Conservation (phyloP, 2,329 filamentous ascomycete genomes). For the Didymella lethalis region DNA sequence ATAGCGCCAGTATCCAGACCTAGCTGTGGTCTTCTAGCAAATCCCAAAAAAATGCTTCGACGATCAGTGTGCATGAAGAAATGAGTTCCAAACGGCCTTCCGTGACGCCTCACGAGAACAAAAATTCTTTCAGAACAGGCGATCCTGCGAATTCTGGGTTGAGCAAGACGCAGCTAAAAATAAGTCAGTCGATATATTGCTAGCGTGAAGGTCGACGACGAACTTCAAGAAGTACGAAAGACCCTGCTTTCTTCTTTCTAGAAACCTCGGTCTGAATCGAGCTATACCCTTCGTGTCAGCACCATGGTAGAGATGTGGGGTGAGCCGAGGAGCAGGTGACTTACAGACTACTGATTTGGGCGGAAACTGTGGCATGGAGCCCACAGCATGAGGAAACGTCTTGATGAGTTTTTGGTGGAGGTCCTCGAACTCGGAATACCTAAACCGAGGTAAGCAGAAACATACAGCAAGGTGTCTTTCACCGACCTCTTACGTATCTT, state of each 20-base stretch:
- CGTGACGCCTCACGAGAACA: constrained; percentile 65
- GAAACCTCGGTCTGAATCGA: constrained; percentile 79
- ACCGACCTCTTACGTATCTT: constrained; percentile 65
- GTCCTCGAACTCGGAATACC: constrained; percentile 94
- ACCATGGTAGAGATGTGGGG: constrained; percentile 27
- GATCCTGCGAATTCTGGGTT: constrained; percentile 94
- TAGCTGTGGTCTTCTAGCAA: not conserved
- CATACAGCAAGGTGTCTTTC: not conserved
- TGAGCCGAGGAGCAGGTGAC: constrained; percentile 33
- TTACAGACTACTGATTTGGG: constrained; percentile 90
- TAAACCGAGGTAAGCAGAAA: constrained; percentile 39
- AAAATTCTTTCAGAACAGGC: constrained; percentile 89
- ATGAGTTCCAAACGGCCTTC: not conserved
- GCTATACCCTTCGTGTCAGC: constrained; percentile 50
- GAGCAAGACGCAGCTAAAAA: constrained; percentile 78
- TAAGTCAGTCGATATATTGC: constrained; percentile 36
- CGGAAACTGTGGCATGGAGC: constrained; percentile 86
- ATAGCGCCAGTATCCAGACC: not conserved
- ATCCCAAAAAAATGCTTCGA: constrained; percentile 1
- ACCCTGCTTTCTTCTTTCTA: constrained; percentile 82
- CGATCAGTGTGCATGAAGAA: constrained; percentile 2
- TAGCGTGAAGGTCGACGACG: constrained; percentile 28
- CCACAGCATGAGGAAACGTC: constrained; percentile 84
- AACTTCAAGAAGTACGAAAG: constrained; percentile 95
- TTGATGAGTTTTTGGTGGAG: constrained; percentile 75